Evolutionary conservation across 768 basidiomycete species (phyloP), one percentile per base, ranked within the genome.

Genomic region (Xerocomellus chrysenteron): DNA sequence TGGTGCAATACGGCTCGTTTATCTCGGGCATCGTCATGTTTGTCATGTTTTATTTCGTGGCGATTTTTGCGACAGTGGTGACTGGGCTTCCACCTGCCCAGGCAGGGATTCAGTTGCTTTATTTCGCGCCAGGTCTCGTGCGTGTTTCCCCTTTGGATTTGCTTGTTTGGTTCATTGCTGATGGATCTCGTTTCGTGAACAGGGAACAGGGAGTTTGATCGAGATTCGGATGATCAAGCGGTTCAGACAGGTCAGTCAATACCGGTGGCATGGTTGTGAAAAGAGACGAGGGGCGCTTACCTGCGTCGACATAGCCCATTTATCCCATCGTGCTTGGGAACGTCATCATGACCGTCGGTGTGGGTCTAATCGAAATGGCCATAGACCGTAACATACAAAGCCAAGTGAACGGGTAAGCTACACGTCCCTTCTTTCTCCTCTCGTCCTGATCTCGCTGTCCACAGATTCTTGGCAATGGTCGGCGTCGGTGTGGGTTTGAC

Each of bases 41-140:
- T 55, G 79, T 79, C 48, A 76, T 77, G 73, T 81, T 82, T 65
- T 83, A 83, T 63, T 82, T 83, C 57, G 72, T 82, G 42, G 73
- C 80, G 0, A 78, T 82, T 49, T 82, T 83, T 66, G 75, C 79
- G 67, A 75, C 74, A 21, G 70, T 80, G 62, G 80, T 79, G n/a
- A 67, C 67, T 28, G 77, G 76, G 7, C 63, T 73, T 32, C 67
- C 74, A 13, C 65, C 79, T n/a, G 65, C 68, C 19, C 65, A 72
- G 43, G 71, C 78, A 21, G 82, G 80, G 35, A 68, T 75, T 28
- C 80, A 82, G 61, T 57, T 82, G n/a, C 62, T 82, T n/a, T 82
- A 76, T 62, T 80, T 82, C 53, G 72, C 79, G 1, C 81, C 82
- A 12, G 80, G 81, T 41, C 59, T 78, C 61, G 79, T 79, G 49